Evolutionary conservation across 768 basidiomycete genomes (phyloP), one percentile per base, ranked within the genome.

Genomic region (Panaeolus cyanescens): DNA sequence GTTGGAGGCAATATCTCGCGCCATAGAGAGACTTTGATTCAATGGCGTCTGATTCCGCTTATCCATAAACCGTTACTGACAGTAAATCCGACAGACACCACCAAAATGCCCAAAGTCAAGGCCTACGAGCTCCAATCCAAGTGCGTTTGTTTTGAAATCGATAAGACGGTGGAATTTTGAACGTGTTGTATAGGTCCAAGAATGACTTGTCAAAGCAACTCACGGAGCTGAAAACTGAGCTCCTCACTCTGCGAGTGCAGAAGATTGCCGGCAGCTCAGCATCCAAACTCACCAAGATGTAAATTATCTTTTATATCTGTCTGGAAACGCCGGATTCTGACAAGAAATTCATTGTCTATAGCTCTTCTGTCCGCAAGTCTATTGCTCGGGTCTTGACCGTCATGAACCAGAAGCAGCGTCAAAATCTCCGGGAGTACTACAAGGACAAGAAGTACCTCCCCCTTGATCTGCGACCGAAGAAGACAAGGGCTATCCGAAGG

Each of bases 281-380:
- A 61, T 89, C 93, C 60, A 99, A 99, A 82, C 85, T 99, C 69
- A 96, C 93, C 71, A 95, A 92, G 84, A 99, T 99, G 97, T 99
- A 77, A 71, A 91, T 85, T 56, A 3, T 3, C 32, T 39, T 39
- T 19, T 5, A 3, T 25, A 28, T 56, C 31, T 50, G 31, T 39
- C 32, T 50, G 33, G 10, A 59, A 45, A 39, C 55, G 56, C 39
- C 45, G 57, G 2, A 55, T 62, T 32, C 39, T 31, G 36, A 45
- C 22, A 20, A 62, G 25, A 20, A 33, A 13, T 45, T 37, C 30
- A 28, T 64, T 5, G 42, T 55, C 53, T 32, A 19, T 66, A 99
- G 97, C 79, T 87, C 90, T 77, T 85, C 91, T 67, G 94, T 98
- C 77, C 96, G 97, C 85, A 99, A 98, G 83, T 96, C 94, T 66